Evolutionary conservation across 371 early-diverging fungal species (phyloP), one percentile per base, ranked within the genome.

Genomic region (Quaeritorhiza haematococci): DNA sequence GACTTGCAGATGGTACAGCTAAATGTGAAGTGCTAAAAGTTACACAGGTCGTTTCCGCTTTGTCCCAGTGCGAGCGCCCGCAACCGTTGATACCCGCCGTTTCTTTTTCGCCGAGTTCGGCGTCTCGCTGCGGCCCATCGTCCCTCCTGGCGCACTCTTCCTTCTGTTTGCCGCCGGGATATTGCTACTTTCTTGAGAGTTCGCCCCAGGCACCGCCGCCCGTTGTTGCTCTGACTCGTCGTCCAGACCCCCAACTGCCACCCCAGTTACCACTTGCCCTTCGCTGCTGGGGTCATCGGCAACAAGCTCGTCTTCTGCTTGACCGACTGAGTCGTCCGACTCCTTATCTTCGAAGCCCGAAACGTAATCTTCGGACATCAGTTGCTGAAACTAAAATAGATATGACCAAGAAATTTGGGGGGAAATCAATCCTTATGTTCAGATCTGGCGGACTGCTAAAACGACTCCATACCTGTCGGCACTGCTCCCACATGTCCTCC

Each of bases 401-500:
- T 5, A 23, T 6, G 33, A 15, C 41, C 13, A 1, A 17, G 15
- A 6, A 47, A 28, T 8, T 17, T 8, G 13, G 51, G 5, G 46
- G 27, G 28, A 28, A 32, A 21, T 50, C 46, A 30, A 33, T 26
- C 0, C 8, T 17, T 13, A 24, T 19, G 15, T 1, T 0, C 17
- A 54, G 24, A 17, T 17, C 32, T 10, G 24, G 15, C 17, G 7
- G 15, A 38, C 10, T 15, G 10, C 19, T 0, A 19, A 8, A 61
- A 48, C 29, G 47, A 38, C 30, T 56, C 51, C 6, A 34, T 34
- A 61, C 55, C 63, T 62, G 33, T 15, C 35, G 26, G 13, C 62
- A 62, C 51, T 74, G 74, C 47, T 53, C 49, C 1, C 17, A n/a
- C 29, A 60, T 34, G 53, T 61, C 66, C 17, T 64, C 59, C 6